These are phyloP conservation scores for Lichtheimia ramosa DNA, from an alignment of 371 early-diverging fungal species.

Conservation along the genomic window DNA sequence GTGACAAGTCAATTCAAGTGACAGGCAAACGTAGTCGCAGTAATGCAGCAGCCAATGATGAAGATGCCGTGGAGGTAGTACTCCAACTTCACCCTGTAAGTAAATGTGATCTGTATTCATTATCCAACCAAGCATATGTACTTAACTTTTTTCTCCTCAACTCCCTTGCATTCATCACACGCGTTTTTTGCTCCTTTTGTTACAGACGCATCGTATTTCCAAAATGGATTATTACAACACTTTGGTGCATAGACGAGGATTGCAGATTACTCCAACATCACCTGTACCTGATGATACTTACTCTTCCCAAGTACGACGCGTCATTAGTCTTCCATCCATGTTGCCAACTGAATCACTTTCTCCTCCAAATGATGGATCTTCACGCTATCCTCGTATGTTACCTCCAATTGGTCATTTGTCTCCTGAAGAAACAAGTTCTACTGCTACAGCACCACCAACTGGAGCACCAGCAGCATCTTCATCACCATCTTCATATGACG, in stretches of 20 bases:
- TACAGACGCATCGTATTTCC: constrained; percentile 19
- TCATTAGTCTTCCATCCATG: constrained; percentile 20
- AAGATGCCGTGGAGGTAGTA: constrained; percentile 20
- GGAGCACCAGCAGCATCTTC: constrained; percentile 1
- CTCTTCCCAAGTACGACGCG: constrained; percentile 12
- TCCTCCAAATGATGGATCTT: not conserved
- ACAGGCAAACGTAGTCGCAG: constrained; percentile 8
- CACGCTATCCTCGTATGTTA: constrained; percentile 7
- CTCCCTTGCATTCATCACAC: not conserved
- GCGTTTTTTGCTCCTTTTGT: not conserved
- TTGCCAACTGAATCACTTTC: constrained; percentile 1
- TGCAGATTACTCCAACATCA: constrained; percentile 11
- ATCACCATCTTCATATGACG: constrained; percentile 4
- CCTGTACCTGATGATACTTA: constrained; percentile 9
- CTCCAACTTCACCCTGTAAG: constrained; percentile 48
- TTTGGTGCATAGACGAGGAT: constrained; percentile 22
- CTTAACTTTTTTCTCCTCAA: not conserved
- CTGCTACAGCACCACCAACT: not conserved
- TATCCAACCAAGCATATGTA: not conserved
- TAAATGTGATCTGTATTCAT: constrained; percentile 1
- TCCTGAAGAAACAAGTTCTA: constrained; percentile 5
- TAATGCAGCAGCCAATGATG: not conserved
- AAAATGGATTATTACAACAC: constrained; percentile 18
- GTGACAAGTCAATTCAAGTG: constrained; percentile 17
- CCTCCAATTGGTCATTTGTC: constrained; percentile 13